Conservation (phyloP, 768 basidiomycete genomes). For the Hericium coralloides region DNA sequence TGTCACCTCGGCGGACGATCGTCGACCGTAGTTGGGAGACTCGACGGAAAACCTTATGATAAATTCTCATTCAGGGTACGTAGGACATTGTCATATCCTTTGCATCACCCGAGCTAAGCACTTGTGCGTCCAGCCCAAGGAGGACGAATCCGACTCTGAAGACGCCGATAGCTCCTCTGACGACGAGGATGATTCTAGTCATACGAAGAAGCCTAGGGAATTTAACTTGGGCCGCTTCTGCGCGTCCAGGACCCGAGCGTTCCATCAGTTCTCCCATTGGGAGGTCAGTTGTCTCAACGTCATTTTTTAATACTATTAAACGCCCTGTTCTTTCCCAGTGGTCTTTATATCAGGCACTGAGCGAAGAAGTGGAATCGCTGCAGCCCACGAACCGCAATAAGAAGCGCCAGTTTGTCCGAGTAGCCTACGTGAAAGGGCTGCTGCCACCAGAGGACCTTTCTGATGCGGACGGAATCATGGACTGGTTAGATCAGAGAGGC, state of each 20-base stretch:
- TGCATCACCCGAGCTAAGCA: too few species aligned
- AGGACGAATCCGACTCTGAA: not conserved
- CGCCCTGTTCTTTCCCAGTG: slow-evolving; percentile 32
- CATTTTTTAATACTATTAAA: not conserved
- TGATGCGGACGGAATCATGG: slow-evolving; percentile 73
- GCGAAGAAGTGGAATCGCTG: slow-evolving; percentile 40
- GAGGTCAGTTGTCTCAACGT: slow-evolving; percentile 42
- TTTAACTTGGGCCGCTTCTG: slow-evolving; percentile 77
- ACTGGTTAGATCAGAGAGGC: slow-evolving; percentile 68
- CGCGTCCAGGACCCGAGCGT: slow-evolving; percentile 55
- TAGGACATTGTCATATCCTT: not conserved
- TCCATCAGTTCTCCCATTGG: slow-evolving; percentile 74
- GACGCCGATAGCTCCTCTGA: slow-evolving; percentile 4
- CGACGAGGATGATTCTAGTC: slow-evolving; percentile 3
- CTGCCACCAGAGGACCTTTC: slow-evolving; percentile 56
- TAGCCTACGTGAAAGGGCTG: slow-evolving; percentile 44
- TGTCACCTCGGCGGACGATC: slow-evolving; percentile 67
- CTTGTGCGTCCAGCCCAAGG: not conserved
- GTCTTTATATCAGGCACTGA: slow-evolving; percentile 50
- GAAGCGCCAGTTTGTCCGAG: slow-evolving; percentile 43
- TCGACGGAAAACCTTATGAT: slow-evolving; percentile 68
- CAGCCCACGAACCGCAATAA: slow-evolving; percentile 32
- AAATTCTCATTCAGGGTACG: slow-evolving; percentile 55
- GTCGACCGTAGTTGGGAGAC: slow-evolving; percentile 51
- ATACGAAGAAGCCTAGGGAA: slow-evolving; percentile 19